These are phyloP conservation scores for Acidiella bohemica DNA, from an alignment of 495 filamentous ascomycete species.

Conservation along the genomic window DNA sequence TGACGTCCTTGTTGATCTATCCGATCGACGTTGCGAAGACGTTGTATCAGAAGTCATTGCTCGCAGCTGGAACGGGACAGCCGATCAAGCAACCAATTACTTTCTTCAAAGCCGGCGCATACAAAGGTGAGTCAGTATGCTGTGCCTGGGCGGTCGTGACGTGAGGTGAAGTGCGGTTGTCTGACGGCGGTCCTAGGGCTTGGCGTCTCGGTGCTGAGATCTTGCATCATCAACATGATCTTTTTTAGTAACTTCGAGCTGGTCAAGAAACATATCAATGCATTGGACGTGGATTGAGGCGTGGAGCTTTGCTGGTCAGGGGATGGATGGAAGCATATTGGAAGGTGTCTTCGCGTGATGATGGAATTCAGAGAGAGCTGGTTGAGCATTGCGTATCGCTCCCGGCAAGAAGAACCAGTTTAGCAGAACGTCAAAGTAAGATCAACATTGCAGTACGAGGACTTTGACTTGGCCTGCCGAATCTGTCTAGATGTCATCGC, in stretches of 20 bases:
- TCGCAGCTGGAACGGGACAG: conserved; percentile 50
- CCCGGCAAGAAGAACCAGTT: too few species aligned
- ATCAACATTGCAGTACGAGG: too few species aligned
- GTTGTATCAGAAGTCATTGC: conserved; percentile 66
- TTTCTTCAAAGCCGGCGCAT: conserved; percentile 48
- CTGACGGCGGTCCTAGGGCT: conserved; percentile 37
- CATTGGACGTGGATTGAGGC: conserved; percentile 27
- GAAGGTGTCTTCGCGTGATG: background rate
- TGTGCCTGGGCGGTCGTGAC: conserved; percentile 43
- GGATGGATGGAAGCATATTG: background rate
- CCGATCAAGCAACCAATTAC: conserved; percentile 51
- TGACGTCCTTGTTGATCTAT: conserved; percentile 37
- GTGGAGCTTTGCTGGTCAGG: background rate
- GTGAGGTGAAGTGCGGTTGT: background rate
- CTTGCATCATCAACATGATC: conserved; percentile 58
- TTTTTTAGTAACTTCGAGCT: conserved; percentile 71
- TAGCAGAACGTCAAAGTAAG: too few species aligned
- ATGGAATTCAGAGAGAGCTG: too few species aligned
- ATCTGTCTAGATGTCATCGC: too few species aligned
- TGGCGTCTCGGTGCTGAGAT: conserved; percentile 65
- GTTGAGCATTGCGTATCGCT: conserved; percentile 1
- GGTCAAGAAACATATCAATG: conserved; percentile 57
- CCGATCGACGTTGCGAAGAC: conserved; percentile 75
- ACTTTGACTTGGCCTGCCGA: too few species aligned
- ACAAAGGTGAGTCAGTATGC: conserved; percentile 58